A percentile compares a stretch with the other conserved stretches of the same genome.
Evolutionary conservation across 108 stramenopile species (phyloP).

Genomic region (Aureococcus anophagefferens): DNA sequence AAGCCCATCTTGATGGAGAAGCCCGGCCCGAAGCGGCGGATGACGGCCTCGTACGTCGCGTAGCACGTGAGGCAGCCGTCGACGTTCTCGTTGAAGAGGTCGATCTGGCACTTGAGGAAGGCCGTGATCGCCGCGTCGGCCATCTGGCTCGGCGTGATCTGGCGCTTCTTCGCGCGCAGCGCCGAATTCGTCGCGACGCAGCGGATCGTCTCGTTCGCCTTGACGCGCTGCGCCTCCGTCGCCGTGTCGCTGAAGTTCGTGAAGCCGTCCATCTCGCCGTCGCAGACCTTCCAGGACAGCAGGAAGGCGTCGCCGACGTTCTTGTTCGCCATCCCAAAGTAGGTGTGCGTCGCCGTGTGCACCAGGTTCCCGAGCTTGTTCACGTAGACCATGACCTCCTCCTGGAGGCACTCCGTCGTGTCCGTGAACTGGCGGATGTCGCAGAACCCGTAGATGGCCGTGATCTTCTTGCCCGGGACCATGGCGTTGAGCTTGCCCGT

Average conservation of each 20-base stretch:
- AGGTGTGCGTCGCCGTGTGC: conserved; percentile 76
- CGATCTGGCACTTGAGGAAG: conserved; percentile 22
- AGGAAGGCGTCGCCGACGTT: conserved; percentile 91
- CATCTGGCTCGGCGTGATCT: conserved; percentile 18
- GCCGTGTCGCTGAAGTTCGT: conserved; percentile 65
- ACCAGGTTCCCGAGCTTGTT: conserved; percentile 84
- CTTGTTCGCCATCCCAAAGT: conserved; percentile 88
- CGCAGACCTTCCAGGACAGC: conserved; percentile 77
- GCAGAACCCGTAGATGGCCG: conserved; percentile 87
- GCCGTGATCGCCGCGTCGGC: conserved; percentile 33
- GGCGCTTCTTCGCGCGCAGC: conserved; percentile 38
- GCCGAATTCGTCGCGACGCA: conserved; percentile 67
- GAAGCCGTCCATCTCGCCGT: conserved; percentile 65
- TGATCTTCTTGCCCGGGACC: conserved; percentile 70
- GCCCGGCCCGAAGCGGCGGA: conserved; percentile 59
- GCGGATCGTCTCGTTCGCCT: conserved; percentile 6
- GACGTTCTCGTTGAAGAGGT: conserved; percentile 20
- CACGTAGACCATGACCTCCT: conserved; percentile 87
- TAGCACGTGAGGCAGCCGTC: conserved; percentile 10
- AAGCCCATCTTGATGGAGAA: conserved; percentile 67
- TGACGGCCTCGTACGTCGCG: conserved; percentile 48
- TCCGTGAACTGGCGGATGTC: conserved; percentile 75
- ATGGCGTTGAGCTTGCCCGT: conserved; percentile 64
- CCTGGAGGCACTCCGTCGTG: conserved; percentile 65
- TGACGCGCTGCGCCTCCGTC: conserved; percentile 61